Percentiles rank a stretch among this genome's conserved stretches.
phyloP scores from a whole-genome alignment of 2,329 filamentous ascomycete genomes.

The Verticillium tricorpus region DNA sequence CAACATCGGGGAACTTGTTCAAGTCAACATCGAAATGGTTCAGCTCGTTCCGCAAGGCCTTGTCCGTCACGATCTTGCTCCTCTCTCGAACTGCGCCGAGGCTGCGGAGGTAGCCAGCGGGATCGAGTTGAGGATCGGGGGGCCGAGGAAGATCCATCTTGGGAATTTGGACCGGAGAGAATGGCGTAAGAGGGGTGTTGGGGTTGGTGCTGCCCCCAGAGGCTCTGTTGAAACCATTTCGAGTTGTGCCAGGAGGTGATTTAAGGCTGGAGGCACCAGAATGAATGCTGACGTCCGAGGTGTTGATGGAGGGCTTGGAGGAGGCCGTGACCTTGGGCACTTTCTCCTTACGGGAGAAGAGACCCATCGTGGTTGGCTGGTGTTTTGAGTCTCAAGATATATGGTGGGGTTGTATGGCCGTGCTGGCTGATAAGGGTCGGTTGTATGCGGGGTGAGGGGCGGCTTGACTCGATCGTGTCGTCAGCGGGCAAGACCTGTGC shows the following conservation, averaged over 20 bases:
- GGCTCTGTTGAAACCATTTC: slow-evolving; percentile 40
- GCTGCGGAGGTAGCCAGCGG: slow-evolving; percentile 85
- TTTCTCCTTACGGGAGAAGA: slow-evolving; percentile 54
- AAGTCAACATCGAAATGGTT: slow-evolving; percentile 88
- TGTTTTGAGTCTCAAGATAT: neutral
- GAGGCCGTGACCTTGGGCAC: slow-evolving; percentile 29
- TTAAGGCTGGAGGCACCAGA: slow-evolving; percentile 46
- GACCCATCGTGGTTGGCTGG: slow-evolving; percentile 38
- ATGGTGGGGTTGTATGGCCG: neutral
- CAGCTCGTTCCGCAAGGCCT: slow-evolving; percentile 71
- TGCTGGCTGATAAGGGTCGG: neutral
- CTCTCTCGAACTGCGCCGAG: slow-evolving; percentile 83
- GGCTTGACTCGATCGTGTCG: neutral
- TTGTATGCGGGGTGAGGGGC: neutral
- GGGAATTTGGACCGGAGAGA: slow-evolving; percentile 53
- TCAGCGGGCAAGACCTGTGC: neutral
- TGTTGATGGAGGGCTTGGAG: slow-evolving; percentile 33
- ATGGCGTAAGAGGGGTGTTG: slow-evolving; percentile 45
- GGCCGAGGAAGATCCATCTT: slow-evolving; percentile 78
- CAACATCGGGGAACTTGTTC: slow-evolving; percentile 76
- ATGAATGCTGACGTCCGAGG: slow-evolving; percentile 44
- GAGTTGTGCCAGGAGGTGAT: slow-evolving; percentile 28
- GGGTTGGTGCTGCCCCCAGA: slow-evolving; percentile 45
- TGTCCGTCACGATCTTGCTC: slow-evolving; percentile 67
- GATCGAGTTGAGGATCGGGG: slow-evolving; percentile 83